phyloP scores from a whole-genome alignment of 2,329 filamentous ascomycete species.

The Colletotrichum tabaci region DNA sequence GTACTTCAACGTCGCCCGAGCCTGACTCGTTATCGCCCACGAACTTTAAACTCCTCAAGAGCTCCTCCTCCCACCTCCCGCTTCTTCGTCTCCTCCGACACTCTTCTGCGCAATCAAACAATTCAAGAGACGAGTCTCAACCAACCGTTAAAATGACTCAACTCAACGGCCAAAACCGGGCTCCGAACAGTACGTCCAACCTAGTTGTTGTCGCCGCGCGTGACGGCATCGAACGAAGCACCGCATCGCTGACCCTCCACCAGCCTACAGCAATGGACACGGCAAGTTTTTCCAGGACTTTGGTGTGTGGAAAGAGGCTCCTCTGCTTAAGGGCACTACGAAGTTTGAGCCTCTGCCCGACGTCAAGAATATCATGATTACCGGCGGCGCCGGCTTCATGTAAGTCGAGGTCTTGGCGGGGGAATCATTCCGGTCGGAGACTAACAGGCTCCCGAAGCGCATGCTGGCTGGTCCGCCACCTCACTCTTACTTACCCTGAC shows the following conservation, averaged over 20 bases:
- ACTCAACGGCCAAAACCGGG: constrained; percentile 35
- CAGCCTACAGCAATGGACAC: constrained; percentile 48
- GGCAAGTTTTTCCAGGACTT: constrained; percentile 69
- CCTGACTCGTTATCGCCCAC: constrained; percentile 30
- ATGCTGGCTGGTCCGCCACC: constrained; percentile 86
- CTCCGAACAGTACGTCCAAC: constrained; percentile 21
- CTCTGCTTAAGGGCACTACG: constrained; percentile 78
- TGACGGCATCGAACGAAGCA: no score
- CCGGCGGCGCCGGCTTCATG: constrained; percentile 90
- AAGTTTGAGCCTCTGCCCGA: constrained; percentile 78
- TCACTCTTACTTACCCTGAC: constrained; percentile 80
- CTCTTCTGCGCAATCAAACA: constrained; percentile 2
- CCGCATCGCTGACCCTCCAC: constrained; percentile 16
- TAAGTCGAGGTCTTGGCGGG: constrained; percentile 59
- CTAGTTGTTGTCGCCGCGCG: neutral
- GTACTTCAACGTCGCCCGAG: constrained; percentile 37
- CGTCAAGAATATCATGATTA: constrained; percentile 86
- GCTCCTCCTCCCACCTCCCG: constrained; percentile 17
- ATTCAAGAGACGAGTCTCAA: neutral
- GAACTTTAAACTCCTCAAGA: constrained; percentile 29
- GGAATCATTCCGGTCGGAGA: constrained; percentile 21
- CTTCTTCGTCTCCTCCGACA: neutral
- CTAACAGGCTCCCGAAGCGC: constrained; percentile 66
- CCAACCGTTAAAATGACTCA: constrained; percentile 25
- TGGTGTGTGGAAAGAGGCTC: constrained; percentile 80